Evolutionary conservation across 306 rosid genomes (phyloP).

Genomic region (Vigna radiata): DNA sequence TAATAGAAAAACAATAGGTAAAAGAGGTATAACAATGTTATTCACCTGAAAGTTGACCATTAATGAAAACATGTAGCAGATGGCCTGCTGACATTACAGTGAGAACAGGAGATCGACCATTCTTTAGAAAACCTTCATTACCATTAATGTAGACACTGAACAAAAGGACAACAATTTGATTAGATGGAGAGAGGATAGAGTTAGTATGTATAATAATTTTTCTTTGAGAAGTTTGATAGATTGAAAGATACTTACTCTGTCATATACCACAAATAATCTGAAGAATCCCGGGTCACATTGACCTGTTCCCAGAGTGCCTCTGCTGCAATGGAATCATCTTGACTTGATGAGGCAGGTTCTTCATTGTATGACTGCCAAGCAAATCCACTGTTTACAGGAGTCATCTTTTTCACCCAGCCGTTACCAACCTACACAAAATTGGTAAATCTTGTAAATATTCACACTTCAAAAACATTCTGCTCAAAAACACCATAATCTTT

Average conservation of each 20-base stretch:
- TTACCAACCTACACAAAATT: conserved; percentile 62
- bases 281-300: conserved; percentile 66
- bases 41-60: conserved; percentile 74
- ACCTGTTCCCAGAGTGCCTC: conserved; percentile 81
- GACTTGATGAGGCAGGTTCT: conserved; percentile 59
- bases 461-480: neutral
- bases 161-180: conserved; percentile 11
- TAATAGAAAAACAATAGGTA: neutral
- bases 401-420: conserved; percentile 47
- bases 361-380: conserved; percentile 75
- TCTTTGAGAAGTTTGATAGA: conserved; percentile 10
- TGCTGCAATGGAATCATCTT: conserved; percentile 47
- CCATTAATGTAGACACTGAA: conserved; percentile 69
- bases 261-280: conserved; percentile 89
- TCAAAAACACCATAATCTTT: conserved; percentile 5
- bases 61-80: conserved; percentile 76
- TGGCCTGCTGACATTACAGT: conserved; percentile 77
- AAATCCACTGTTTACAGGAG: conserved; percentile 48
- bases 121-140: conserved; percentile 67
- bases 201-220: conserved; percentile 1
- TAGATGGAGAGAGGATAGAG: conserved; percentile 26
- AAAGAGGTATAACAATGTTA: conserved; percentile 17
- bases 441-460: conserved; percentile 21
- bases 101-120: conserved; percentile 67
- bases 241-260: conserved; percentile 69